A percentile compares a stretch with the other conserved stretches of the same genome.
Evolutionary conservation across 2,329 filamentous ascomycete species (phyloP).

Genomic region (Fusarium transvaalense): DNA sequence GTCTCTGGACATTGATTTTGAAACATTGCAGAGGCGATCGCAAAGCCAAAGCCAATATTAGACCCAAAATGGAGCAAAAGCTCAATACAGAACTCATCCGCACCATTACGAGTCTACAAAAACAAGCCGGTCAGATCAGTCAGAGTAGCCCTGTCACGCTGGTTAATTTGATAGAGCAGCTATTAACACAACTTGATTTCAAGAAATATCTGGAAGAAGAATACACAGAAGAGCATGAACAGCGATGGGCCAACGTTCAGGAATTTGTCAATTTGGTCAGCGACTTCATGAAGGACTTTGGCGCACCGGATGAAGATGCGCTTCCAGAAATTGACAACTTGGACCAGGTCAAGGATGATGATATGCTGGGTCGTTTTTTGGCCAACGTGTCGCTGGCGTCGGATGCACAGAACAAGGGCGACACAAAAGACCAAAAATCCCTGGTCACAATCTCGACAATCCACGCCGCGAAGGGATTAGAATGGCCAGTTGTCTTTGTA

Average conservation of each 20-base stretch:
- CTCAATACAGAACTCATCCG: conserved; percentile 64
- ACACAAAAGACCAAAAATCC: conserved; percentile 66
- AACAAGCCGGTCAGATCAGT: conserved; percentile 48
- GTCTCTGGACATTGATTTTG: conserved; percentile 80
- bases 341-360: conserved; percentile 74
- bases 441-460: conserved; percentile 95
- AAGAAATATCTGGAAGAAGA: conserved; percentile 78
- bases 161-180: conserved; percentile 63
- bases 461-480: conserved; percentile 93
- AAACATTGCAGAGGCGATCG: conserved; percentile 66
- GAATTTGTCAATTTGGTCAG: conserved; percentile 85
- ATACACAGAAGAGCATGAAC: conserved; percentile 80
- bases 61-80: conserved; percentile 65
- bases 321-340: conserved; percentile 78
- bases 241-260: conserved; percentile 88
- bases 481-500: conserved; percentile 96
- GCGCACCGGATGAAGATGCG: conserved; percentile 63
- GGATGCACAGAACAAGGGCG: conserved; percentile 76
- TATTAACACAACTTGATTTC: conserved; percentile 76
- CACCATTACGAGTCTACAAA: conserved; percentile 54
- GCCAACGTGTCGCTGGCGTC: conserved; percentile 90
- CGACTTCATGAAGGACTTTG: conserved; percentile 71
- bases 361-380: conserved; percentile 80
- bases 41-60: conserved; percentile 62
- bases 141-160: conserved; percentile 53